A percentile compares a stretch with the other conserved stretches of the same genome.
Conservation (phyloP, 1,284 basidiomycete genomes). For the Cutaneotrichosporon dermatis region DNA sequence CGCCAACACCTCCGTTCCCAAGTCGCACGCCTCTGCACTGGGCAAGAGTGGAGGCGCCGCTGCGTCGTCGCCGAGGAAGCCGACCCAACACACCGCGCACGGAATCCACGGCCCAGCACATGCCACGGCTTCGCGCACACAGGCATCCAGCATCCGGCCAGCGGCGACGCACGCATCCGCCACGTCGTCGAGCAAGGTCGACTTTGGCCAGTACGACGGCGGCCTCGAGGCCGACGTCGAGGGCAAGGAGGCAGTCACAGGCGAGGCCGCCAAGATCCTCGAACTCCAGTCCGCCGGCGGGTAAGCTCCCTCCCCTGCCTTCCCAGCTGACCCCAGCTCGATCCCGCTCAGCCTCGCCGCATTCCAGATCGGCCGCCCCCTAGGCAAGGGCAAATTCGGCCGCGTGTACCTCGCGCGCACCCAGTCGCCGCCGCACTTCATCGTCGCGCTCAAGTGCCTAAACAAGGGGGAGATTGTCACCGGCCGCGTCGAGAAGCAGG, state of each 20-base stretch:
- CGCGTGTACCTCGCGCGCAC: slow-evolving; percentile 98
- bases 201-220: slow-evolving; percentile 80
- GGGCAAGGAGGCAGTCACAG: slow-evolving; percentile 54
- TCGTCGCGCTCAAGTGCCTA: slow-evolving; percentile 93
- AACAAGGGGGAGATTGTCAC: slow-evolving; percentile 95
- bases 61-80: background rate
- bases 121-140: slow-evolving; percentile 26
- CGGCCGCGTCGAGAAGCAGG: slow-evolving; percentile 88
- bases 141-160: slow-evolving; percentile 12
- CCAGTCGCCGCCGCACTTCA: slow-evolving; percentile 78
- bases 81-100: slow-evolving; percentile 8
- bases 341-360: slow-evolving; percentile 58
- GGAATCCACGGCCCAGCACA: slow-evolving; percentile 19
- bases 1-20: slow-evolving; percentile 36
- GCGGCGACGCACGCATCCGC: background rate
- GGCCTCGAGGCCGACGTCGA: slow-evolving; percentile 73
- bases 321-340: slow-evolving; percentile 48
- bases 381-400: slow-evolving; percentile 98
- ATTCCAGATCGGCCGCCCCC: slow-evolving; percentile 91
- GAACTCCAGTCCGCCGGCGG: slow-evolving; percentile 61
- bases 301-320: slow-evolving; percentile 50
- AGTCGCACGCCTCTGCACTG: slow-evolving; percentile 2
- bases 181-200: slow-evolving; percentile 33
- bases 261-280: slow-evolving; percentile 67
- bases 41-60: background rate